Evolutionary conservation across 139 green algal genomes (phyloP).

Genomic region (Mesotaenium endlicherianum): DNA sequence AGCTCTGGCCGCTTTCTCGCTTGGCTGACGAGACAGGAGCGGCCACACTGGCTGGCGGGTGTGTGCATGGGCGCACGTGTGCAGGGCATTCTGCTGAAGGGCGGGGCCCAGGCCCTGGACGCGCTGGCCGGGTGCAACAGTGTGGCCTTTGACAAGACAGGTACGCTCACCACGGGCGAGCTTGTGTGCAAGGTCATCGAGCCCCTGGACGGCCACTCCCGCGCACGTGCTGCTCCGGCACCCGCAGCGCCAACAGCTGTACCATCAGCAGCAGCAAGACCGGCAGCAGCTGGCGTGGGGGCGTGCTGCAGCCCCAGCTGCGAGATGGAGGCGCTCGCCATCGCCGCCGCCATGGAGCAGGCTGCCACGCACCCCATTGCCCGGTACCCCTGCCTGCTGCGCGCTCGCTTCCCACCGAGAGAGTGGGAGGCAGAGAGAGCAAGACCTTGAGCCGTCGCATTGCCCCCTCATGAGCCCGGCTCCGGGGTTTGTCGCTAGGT

Average conservation of each 20-base stretch:
- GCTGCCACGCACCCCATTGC: constrained; percentile 48
- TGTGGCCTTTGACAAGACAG: constrained; percentile 60
- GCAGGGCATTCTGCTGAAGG: constrained; percentile 50
- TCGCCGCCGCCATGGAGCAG: constrained; percentile 53
- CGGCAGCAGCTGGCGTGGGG: neutral
- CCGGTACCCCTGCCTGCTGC: no score
- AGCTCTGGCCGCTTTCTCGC: no score
- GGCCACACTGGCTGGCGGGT: no score
- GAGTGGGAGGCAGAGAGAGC: neutral
- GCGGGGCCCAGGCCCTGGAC: constrained; percentile 49
- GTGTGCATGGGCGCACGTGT: no score
- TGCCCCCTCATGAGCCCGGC: neutral
- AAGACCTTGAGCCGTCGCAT: neutral
- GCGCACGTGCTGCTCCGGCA: constrained; percentile 7
- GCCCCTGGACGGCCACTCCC: constrained; percentile 39
- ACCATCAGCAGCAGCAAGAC: neutral
- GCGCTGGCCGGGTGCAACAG: constrained; percentile 46
- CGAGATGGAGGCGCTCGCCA: constrained; percentile 39
- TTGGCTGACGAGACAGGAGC: no score
- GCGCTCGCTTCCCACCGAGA: neutral
- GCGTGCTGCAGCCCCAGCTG: constrained; percentile 29
- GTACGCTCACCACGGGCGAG: constrained; percentile 56
- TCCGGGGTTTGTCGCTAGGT: neutral
- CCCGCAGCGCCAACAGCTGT: neutral
- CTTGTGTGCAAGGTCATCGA: constrained; percentile 30